Base-by-base conservation (phyloP, 192 early-diverging fungal genomes). In the Gaertneriomyces sp. region DNA sequence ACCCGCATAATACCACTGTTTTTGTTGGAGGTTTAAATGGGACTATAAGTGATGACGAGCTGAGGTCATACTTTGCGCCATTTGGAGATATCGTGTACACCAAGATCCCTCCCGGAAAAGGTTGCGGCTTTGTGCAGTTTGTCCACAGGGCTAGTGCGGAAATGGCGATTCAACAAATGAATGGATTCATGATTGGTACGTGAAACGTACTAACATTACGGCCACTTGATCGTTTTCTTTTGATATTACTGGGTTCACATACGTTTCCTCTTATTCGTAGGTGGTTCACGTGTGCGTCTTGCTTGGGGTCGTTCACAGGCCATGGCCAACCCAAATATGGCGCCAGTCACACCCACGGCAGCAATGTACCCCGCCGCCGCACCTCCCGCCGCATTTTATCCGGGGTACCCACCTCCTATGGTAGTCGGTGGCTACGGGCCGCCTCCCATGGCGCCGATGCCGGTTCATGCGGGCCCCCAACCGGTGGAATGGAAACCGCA, bases 81-180 rank as follows among this genome's bases (percentile, higher is more conserved):
- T 95, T 93, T 82, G 96, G 96, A 41, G 92, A 92, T 42, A 94
- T 98, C 52, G 83, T 83, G 0, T 91, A 96, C 77, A 89, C 92
- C 66, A 96, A 96, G 74, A 96, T 98, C 60, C 95, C 96, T 42
- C 85, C 88, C 12, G 92, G 93, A 54, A 94, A 93, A 66, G 90
- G 92, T 10, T 98, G 96, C 72, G 96, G 93, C 7, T 98, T 98
- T 81, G 94, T 98, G 40, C 90, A 92, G 55, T 98, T 86, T 74
- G 85, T 85, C 38, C 86, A 91, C 64, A 81, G 91, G 14, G 80
- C 86, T 42, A 81, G 85, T 68, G 96, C 96, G 33, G 94, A 95
- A 71, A 81, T 86, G 65, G 94, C 96, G 10, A 93, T 98, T 68
- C 80, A 83, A 53, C 85, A 91, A 61, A 89, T 98, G 85, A 90